Evolutionary conservation across 768 basidiomycete genomes (phyloP).

Genomic region (Porpolomopsis calyptriformis): DNA sequence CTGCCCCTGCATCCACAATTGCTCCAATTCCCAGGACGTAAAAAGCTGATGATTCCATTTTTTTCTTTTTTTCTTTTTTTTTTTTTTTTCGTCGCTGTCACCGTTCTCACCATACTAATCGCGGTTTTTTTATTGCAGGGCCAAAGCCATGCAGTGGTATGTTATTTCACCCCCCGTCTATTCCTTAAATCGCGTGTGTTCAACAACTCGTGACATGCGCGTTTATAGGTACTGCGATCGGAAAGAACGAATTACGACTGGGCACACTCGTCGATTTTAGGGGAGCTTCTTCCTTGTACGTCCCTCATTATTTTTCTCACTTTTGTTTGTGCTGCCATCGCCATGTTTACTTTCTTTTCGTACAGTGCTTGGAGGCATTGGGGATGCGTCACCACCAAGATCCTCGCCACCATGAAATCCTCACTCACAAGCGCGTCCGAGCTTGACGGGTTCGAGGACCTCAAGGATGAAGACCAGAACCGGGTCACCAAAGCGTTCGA

Average conservation of each 20-base stretch:
- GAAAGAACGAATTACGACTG: constrained; percentile 62
- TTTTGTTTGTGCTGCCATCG: constrained; percentile 3
- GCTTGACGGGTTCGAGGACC: constrained; percentile 77
- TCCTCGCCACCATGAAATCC: constrained; percentile 63
- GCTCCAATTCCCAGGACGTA: constrained; percentile 14
- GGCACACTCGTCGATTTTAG: constrained; percentile 67
- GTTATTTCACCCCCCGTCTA: constrained; percentile 9
- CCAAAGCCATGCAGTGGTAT: constrained; percentile 68
- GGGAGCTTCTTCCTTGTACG: constrained; percentile 60
- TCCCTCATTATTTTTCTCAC: constrained; percentile 6
- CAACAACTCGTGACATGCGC: background rate
- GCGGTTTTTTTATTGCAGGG: constrained; percentile 33
- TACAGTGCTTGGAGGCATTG: constrained; percentile 78
- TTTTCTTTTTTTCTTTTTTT: no score
- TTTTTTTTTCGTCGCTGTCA: no score
- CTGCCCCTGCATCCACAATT: constrained; percentile 3
- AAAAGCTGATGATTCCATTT: no score
- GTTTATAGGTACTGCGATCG: constrained; percentile 63
- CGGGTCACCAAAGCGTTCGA: constrained; percentile 66
- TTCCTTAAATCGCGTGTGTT: constrained; percentile 7
- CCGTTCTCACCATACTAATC: no score
- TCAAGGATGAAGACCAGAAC: constrained; percentile 57
- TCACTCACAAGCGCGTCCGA: constrained; percentile 49
- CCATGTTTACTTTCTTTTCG: constrained; percentile 5
- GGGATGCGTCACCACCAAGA: constrained; percentile 70